phyloP scores from a whole-genome alignment of 2,329 filamentous ascomycete genomes.

The Ophiostoma piceae region DNA sequence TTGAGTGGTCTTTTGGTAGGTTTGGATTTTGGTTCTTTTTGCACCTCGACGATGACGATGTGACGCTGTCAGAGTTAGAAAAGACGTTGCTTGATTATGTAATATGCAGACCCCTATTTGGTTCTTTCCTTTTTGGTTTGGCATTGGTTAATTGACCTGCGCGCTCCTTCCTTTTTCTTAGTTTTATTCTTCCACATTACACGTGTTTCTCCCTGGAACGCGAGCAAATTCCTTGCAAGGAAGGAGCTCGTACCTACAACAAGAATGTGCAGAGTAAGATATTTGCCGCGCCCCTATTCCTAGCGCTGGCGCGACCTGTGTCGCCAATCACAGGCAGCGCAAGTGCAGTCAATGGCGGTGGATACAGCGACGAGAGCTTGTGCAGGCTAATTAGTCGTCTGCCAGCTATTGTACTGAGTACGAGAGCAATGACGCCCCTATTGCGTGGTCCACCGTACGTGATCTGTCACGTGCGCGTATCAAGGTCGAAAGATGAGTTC shows the following conservation, averaged over 20 bases:
- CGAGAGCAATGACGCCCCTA: not conserved
- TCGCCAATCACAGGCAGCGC: not conserved
- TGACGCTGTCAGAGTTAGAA: not conserved
- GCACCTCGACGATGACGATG: slow-evolving; percentile 1
- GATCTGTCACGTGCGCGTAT: not conserved
- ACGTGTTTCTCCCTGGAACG: slow-evolving; percentile 1
- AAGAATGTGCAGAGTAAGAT: not conserved
- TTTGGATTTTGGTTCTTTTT: not conserved
- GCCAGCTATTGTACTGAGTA: too few relatives aligned
- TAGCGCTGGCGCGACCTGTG: not conserved
- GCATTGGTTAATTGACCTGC: not conserved
- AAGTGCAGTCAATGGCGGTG: slow-evolving; percentile 1
- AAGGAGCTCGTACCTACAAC: not conserved
- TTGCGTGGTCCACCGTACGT: not conserved
- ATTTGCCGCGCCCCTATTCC: slow-evolving; percentile 4
- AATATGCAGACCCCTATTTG: not conserved
- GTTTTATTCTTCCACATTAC: not conserved
- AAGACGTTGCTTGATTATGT: not conserved
- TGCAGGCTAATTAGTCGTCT: not conserved
- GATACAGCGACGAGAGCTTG: not conserved
- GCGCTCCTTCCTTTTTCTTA: not conserved
- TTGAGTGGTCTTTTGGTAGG: not conserved
- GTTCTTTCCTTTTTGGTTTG: not conserved
- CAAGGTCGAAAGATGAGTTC: too few relatives aligned
- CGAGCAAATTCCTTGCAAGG: not conserved